Conservation (phyloP, 2,329 filamentous ascomycete genomes). For the Helotiales sp. region DNA sequence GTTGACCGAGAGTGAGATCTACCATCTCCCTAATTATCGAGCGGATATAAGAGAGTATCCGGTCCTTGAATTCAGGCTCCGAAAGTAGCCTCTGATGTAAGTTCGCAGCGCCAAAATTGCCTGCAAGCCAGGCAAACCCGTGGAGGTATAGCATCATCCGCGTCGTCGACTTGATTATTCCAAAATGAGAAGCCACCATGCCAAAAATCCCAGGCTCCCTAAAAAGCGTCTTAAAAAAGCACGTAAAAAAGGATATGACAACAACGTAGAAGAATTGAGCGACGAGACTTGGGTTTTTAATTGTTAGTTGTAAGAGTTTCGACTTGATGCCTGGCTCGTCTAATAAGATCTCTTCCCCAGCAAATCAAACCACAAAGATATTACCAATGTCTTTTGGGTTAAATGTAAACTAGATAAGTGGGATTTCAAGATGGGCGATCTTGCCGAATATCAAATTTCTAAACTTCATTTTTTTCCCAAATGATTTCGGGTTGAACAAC, state of each 20-base stretch:
- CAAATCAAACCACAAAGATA: background rate
- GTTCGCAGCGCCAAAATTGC: background rate
- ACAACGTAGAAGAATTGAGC: background rate
- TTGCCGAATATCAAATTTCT: slow-evolving; percentile 21
- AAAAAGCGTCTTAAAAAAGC: background rate
- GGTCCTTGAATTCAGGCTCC: background rate
- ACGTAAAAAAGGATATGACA: background rate
- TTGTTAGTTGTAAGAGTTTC: background rate
- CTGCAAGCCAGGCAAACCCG: background rate
- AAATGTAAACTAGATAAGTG: slow-evolving; percentile 24
- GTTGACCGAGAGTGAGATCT: no score
- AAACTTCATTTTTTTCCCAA: slow-evolving; percentile 22
- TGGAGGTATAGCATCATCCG: background rate
- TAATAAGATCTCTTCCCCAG: background rate
- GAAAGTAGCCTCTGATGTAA: background rate
- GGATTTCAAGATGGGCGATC: slow-evolving; percentile 17
- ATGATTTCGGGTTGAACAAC: slow-evolving; percentile 23
- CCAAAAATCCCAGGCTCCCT: background rate
- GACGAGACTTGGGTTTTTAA: background rate
- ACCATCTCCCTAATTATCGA: background rate
- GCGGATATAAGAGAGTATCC: background rate
- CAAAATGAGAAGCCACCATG: no score
- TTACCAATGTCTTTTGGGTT: slow-evolving; percentile 20
- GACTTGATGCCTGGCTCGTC: background rate
- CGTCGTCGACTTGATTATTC: background rate